phyloP scores from a whole-genome alignment of 345 rosid species.

The Moricandia arvensis region DNA sequence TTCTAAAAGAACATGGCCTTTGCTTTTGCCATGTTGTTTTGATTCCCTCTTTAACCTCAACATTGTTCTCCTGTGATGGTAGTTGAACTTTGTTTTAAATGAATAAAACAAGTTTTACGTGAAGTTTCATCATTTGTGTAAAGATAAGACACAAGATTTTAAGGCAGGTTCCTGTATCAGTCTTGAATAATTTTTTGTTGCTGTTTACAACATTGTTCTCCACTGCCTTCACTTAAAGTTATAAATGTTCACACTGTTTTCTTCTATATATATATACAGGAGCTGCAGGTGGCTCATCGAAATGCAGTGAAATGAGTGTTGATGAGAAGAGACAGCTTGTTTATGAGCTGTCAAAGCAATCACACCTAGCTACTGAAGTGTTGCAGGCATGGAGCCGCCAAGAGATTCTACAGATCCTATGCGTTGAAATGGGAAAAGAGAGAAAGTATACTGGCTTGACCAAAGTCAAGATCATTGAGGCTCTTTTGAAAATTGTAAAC shows the following conservation, averaged over 20 bases:
- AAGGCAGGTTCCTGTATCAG: neutral
- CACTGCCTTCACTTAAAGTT: neutral
- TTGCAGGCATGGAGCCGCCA: slow-evolving; percentile 70
- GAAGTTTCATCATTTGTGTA: neutral
- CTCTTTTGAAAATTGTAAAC: slow-evolving; percentile 59
- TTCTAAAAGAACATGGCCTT: neutral
- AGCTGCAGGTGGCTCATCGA: slow-evolving; percentile 48
- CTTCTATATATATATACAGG: slow-evolving; percentile 4
- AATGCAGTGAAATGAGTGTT: slow-evolving; percentile 59
- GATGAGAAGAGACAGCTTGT: slow-evolving; percentile 71
- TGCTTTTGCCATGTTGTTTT: slow-evolving; percentile 11
- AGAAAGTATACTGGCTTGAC: slow-evolving; percentile 72
- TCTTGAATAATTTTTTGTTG: neutral
- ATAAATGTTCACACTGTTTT: neutral
- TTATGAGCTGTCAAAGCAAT: slow-evolving; percentile 53
- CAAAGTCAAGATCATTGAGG: slow-evolving; percentile 73
- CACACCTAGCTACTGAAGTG: slow-evolving; percentile 58
- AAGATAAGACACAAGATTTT: neutral
- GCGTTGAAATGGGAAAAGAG: slow-evolving; percentile 86
- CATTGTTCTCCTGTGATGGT: slow-evolving; percentile 23
- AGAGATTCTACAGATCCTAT: slow-evolving; percentile 77
- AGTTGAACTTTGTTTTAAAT: slow-evolving; percentile 4
- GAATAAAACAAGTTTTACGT: neutral
- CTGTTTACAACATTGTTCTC: neutral
- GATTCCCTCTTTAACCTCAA: slow-evolving; percentile 10